Evolutionary conservation across 2,329 filamentous ascomycete genomes (phyloP), one percentile per base, ranked within the genome.

Genomic region (Pyricularia sp.): DNA sequence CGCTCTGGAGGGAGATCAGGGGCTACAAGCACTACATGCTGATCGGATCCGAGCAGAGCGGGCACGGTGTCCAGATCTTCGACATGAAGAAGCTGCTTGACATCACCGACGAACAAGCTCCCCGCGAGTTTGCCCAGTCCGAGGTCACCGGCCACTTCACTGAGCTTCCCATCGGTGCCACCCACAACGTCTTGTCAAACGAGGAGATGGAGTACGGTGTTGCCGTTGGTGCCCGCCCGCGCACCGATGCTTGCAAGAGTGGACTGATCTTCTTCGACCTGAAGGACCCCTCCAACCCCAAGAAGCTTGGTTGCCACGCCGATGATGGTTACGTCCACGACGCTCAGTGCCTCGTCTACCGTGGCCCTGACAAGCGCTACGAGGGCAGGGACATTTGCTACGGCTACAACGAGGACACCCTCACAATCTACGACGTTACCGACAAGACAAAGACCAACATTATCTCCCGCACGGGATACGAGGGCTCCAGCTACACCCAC

Each of bases 61-160:
- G 79, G 72, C 86, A 89, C 75, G 84, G 84, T 42, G 82, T 89
- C 65, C 87, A 89, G 76, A 82, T 89, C 76, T 89, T 89, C 73
- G 87, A 89, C 76, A 82, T 88, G 84, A 82, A 79, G 73, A 88
- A 84, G 78, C 78, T 86, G n/a, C 78, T 85, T 68, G 77, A 77
- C 55, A 74, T 86, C 70, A 50, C 67, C 25, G 78, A 83, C 75
- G 80, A 81, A 1, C 77, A 75, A 2, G 76, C 70, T 12, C 68
- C 68, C n/a, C 36, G 82, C 25, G 20, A 31, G 14, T 69, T 66
- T 20, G 61, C 50, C 64, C 25, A 33, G 23, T 25, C 61, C 25
- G 68, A 69, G 50, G 26, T 65, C 26, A 42, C 64, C 11, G 68
- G 68, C 42, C 64, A 66, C 68, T 69, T 65, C 25, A 42, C 68